These are phyloP conservation scores for Tricholoma sp. DNA, from an alignment of 768 basidiomycete species.

Conservation along the genomic window DNA sequence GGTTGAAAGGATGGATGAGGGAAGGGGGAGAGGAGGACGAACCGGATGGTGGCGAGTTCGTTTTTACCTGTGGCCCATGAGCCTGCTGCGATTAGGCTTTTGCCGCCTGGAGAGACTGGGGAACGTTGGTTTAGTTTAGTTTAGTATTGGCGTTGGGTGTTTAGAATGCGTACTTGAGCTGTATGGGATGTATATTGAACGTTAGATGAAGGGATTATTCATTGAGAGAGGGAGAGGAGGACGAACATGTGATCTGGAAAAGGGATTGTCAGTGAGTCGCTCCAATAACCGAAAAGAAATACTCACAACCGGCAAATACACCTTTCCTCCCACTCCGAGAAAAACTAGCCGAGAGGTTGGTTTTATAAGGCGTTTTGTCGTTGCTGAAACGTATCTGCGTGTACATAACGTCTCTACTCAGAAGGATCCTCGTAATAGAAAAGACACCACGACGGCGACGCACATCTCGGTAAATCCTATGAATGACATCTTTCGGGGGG, in stretches of 20 bases:
- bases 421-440: too few relatives aligned
- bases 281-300: neutral
- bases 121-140: too few relatives aligned
- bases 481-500: constrained; percentile 87
- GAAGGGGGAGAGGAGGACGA: constrained; percentile 9
- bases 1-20: neutral
- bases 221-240: neutral
- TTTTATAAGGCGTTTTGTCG: constrained; percentile 96
- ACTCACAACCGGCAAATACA: constrained; percentile 80
- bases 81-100: constrained; percentile 75
- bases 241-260: constrained; percentile 56
- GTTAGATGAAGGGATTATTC: neutral
- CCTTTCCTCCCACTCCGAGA: constrained; percentile 90
- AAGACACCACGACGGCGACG: too few relatives aligned
- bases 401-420: too few relatives aligned
- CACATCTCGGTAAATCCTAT: constrained; percentile 91
- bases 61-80: constrained; percentile 75
- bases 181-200: neutral
- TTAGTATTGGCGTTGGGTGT: neutral
- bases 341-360: constrained; percentile 72
- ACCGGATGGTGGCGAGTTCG: constrained; percentile 76
- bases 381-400: constrained; percentile 80
- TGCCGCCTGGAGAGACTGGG: constrained; percentile 63
- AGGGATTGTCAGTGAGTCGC: neutral
- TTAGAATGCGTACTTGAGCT: constrained; percentile 7